Evolutionary conservation across 1,139 yeast species (phyloP), one percentile per base, ranked within the genome.

Genomic region (Geotrichum citri-aurantii): DNA sequence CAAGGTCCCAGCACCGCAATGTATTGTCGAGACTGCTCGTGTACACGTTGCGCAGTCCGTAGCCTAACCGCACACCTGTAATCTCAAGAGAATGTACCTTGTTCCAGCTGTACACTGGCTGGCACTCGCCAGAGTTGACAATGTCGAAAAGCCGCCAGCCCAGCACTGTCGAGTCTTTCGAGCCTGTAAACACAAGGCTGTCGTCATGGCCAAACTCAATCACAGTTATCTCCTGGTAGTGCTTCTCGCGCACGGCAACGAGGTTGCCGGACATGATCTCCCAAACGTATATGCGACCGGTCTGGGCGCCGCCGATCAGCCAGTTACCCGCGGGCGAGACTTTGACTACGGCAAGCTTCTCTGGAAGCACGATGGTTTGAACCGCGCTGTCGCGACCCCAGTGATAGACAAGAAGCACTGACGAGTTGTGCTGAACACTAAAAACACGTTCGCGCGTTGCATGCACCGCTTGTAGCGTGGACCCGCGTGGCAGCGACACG

Each of bases 341-440:
- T 0, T 81, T 78, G 57, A 93, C 69, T 68, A 89, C 82, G 14
- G 80, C 73, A 52, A 92, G 73, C 59, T 82, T 83, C 71, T 90
- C 98, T 0, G 98, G 97, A 12, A 92, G 77, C 0, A 96, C 95
- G 49, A 92, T 79, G 65, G 87, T 80, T 71, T 92, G 97, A 62
- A 86, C 90, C 0, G 88, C 83, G 11, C 88, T 80, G 68, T 93
- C 98, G 68, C 88, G 87, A 5, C 87, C 85, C 78, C 86, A 82
- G 1, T 83, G 74, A 69, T 90, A 92, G 1, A 87, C 86, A 64
- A 86, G 85, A 44, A 92, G 74, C 59, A 89, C 73, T 0, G 97
- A 93, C 68, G 86, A 88, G 52, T 80, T 81, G 24, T 78, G 75
- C 61, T 86, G 85, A 1, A 90, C 87, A 8, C 83, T 83, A 61